Conservation (phyloP, 768 basidiomycete species). For the Lactarius indigo region DNA sequence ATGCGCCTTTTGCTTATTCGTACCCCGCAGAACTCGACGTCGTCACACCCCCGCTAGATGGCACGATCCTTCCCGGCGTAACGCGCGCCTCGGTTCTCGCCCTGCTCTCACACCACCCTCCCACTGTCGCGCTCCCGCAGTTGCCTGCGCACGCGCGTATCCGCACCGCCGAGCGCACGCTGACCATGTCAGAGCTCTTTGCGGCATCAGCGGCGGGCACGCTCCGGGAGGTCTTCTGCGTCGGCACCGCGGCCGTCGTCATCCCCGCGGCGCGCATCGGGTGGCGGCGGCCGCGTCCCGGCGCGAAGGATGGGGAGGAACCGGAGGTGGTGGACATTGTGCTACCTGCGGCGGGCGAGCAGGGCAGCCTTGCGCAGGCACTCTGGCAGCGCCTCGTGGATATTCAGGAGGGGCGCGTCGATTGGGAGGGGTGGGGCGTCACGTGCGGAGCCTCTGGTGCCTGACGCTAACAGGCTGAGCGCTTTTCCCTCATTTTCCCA, state of each 20-base stretch:
- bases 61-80: constrained; percentile 89
- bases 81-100: constrained; percentile 82
- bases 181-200: constrained; percentile 45
- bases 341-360: constrained; percentile 53
- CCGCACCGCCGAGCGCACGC: constrained; percentile 40
- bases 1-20: not conserved
- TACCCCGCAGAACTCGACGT: constrained; percentile 60
- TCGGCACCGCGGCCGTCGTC: constrained; percentile 81
- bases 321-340: constrained; percentile 13
- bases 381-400: constrained; percentile 71
- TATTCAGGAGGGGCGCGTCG: constrained; percentile 65
- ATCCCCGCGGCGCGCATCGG: constrained; percentile 71
- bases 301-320: not conserved
- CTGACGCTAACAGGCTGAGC: not conserved
- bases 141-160: constrained; percentile 43
- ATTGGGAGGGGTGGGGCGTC: constrained; percentile 67
- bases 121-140: constrained; percentile 36
- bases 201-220: constrained; percentile 49
- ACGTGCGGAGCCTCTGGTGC: constrained; percentile 26
- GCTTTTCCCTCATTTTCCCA: not conserved
- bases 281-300: constrained; percentile 43
- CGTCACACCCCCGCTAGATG: constrained; percentile 85
- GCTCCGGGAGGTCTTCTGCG: constrained; percentile 79
- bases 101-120: constrained; percentile 63
- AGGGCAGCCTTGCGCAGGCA: constrained; percentile 54